phyloP scores from a whole-genome alignment of 2,329 filamentous ascomycete genomes.

The Fusarium pseudocircinatum region DNA sequence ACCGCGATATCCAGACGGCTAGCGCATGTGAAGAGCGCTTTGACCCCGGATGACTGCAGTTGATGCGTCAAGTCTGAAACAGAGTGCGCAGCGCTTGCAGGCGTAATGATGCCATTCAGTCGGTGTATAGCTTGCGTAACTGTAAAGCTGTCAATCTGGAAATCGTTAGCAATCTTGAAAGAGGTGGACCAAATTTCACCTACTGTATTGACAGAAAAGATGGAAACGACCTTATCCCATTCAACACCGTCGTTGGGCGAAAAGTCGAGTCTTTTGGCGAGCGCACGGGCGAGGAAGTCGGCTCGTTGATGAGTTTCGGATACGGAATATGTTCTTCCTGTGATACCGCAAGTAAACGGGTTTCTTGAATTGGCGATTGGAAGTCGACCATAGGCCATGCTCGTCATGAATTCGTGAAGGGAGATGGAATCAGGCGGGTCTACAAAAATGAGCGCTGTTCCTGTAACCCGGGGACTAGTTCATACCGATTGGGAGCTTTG shows the following conservation, averaged over 20 bases:
- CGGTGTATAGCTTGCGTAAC: background rate
- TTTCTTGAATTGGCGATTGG: background rate
- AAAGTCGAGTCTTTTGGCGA: constrained; percentile 77
- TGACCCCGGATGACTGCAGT: background rate
- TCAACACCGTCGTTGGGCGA: constrained; percentile 74
- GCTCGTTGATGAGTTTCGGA: background rate
- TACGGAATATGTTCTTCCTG: background rate
- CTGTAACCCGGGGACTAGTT: rapidly evolving
- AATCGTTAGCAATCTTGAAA: background rate
- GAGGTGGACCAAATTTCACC: no score
- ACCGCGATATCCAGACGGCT: background rate
- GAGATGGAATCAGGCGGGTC: background rate
- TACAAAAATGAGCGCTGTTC: background rate
- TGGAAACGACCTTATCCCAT: constrained; percentile 80
- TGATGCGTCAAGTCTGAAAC: background rate
- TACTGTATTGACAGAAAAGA: constrained; percentile 78
- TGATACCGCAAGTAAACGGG: background rate
- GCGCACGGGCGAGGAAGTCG: constrained; percentile 72
- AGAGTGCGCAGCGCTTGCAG: background rate
- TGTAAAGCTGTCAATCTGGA: background rate
- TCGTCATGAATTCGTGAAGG: background rate
- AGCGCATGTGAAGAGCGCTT: background rate
- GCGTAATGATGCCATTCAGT: background rate
- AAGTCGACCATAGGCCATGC: background rate
- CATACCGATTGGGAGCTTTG: background rate